These are phyloP conservation scores for Somion occarium DNA, from an alignment of 1,284 basidiomycete species.

Conservation along the genomic window DNA sequence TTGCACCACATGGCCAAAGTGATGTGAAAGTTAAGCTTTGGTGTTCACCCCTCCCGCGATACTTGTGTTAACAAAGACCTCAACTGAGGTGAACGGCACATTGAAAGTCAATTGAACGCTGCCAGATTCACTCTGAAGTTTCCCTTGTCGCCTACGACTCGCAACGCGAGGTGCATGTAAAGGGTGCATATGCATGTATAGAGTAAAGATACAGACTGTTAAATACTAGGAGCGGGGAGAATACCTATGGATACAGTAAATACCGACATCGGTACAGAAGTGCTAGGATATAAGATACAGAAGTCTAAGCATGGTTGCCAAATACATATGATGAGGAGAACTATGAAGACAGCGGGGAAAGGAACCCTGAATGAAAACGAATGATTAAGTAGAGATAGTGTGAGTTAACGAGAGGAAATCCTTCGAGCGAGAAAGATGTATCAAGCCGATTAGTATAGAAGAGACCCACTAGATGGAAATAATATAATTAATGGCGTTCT, in stretches of 20 bases:
- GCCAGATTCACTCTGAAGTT: no score
- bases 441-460: background rate
- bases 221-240: background rate
- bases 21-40: background rate
- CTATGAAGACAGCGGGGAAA: background rate
- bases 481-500: constrained; percentile 1
- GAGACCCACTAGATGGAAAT: background rate
- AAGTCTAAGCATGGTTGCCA: background rate
- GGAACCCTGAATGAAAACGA: background rate
- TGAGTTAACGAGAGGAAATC: background rate
- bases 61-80: no score
- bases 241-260: background rate
- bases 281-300: background rate
- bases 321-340: background rate
- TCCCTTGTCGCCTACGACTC: no score
- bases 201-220: background rate
- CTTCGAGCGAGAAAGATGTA: background rate
- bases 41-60: no score
- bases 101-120: no score
- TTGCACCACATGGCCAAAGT: background rate
- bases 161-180: no score
- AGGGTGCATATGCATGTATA: background rate
- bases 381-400: background rate
- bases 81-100: no score
- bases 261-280: background rate